Percentiles rank a stretch among this genome's conserved stretches.
These are phyloP conservation scores for Dendrobium huoshanense DNA, from an alignment of 106 monocot genomes.

Conservation along the genomic window DNA sequence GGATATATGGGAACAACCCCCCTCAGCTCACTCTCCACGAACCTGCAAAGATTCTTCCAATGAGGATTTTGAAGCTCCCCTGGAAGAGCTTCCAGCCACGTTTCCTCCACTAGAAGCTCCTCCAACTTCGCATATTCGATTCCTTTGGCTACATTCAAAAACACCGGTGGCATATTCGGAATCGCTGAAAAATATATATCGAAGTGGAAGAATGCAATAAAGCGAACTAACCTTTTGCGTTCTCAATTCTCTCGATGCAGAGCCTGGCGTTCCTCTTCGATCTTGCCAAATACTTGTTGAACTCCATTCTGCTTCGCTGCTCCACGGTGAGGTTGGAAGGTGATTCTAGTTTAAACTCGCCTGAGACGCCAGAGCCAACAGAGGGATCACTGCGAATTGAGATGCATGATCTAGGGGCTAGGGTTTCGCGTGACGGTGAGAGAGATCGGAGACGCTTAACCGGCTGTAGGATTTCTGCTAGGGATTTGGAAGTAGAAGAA, in stretches of 20 bases:
- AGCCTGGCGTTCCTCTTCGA: constrained; percentile 50
- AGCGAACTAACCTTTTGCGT: constrained; percentile 36
- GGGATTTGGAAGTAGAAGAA: constrained; percentile 40
- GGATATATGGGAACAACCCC: constrained; percentile 71
- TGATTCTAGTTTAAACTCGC: neutral
- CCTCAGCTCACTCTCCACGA: constrained; percentile 62
- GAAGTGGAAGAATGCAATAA: neutral
- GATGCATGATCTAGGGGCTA: constrained; percentile 31
- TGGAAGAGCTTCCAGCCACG: constrained; percentile 58
- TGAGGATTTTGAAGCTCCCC: constrained; percentile 83
- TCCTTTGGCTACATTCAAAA: constrained; percentile 25
- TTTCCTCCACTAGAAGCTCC: constrained; percentile 86
- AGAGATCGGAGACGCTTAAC: constrained; percentile 59
- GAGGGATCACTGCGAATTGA: constrained; percentile 8
- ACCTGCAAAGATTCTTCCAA: constrained; percentile 62
- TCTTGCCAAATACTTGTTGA: constrained; percentile 60
- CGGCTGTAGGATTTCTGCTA: constrained; percentile 46
- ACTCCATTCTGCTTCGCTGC: constrained; percentile 48
- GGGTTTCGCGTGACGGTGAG: constrained; percentile 20
- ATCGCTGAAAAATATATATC: neutral
- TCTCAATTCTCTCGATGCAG: constrained; percentile 53
- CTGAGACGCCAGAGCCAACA: neutral
- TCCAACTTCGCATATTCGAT: constrained; percentile 52
- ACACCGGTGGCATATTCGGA: neutral
- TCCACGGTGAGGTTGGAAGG: constrained; percentile 25